A percentile compares a stretch with the other conserved stretches of the same genome.
Conservation (phyloP, 1,139 yeast species). For the Suzukiozyma palmioleophila region DNA sequence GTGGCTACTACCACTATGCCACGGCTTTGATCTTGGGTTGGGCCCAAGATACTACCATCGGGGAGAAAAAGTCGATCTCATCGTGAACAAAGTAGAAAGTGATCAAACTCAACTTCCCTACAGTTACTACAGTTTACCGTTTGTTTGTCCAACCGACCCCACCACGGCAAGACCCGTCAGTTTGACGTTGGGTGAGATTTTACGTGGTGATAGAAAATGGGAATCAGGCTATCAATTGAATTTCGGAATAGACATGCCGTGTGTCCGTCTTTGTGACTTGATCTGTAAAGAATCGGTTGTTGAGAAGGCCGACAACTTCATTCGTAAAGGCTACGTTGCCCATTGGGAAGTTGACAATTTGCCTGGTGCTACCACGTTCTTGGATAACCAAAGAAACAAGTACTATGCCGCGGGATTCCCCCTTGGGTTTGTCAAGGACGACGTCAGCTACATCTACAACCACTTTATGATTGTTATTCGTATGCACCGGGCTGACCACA, state of each 20-base stretch:
- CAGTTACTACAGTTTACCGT: slow-evolving; percentile 72
- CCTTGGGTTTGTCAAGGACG: slow-evolving; percentile 63
- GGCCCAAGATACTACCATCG: slow-evolving; percentile 27
- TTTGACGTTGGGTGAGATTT: slow-evolving; percentile 69
- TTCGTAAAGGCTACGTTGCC: slow-evolving; percentile 67
- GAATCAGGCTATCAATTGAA: slow-evolving; percentile 61
- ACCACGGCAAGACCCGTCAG: slow-evolving; percentile 53
- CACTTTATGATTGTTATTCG: slow-evolving; percentile 80
- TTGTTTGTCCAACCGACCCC: slow-evolving; percentile 67
- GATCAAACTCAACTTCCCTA: slow-evolving; percentile 75
- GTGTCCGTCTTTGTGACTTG: slow-evolving; percentile 65
- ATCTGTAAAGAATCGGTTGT: slow-evolving; percentile 48
- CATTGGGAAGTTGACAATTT: slow-evolving; percentile 84
- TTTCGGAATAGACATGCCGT: slow-evolving; percentile 61
- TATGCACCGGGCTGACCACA: slow-evolving; percentile 50
- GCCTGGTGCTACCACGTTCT: slow-evolving; percentile 87
- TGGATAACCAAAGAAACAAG: slow-evolving; percentile 53
- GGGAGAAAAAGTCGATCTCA: slow-evolving; percentile 64
- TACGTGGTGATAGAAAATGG: slow-evolving; percentile 79
- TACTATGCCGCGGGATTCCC: slow-evolving; percentile 89
- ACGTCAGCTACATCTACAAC: slow-evolving; percentile 60
- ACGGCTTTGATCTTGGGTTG: slow-evolving; percentile 15
- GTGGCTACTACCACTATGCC: too few species aligned
- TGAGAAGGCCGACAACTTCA: slow-evolving; percentile 54
- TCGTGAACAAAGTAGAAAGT: slow-evolving; percentile 76